These are phyloP conservation scores for Staphylotrichum longicolle DNA, from an alignment of 495 filamentous ascomycete genomes.

Conservation along the genomic window DNA sequence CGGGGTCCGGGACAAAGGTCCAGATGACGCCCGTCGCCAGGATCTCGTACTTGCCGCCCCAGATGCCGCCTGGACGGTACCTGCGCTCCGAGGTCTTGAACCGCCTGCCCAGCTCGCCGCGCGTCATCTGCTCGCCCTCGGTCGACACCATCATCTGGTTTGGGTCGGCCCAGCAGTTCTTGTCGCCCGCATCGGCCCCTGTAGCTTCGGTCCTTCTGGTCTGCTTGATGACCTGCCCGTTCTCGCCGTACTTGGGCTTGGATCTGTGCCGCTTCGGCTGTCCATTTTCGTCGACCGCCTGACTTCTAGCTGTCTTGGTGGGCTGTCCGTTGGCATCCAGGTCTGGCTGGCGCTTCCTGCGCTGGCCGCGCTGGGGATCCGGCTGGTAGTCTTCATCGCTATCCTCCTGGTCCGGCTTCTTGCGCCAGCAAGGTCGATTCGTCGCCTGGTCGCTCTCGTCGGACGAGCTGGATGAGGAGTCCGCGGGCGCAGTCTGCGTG, in stretches of 20 bases:
- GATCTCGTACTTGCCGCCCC: constrained; percentile 8
- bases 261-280: neutral
- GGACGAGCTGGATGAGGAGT: too few relatives aligned
- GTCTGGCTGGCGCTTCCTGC: neutral
- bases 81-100: neutral
- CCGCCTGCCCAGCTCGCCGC: neutral
- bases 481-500: too few relatives aligned
- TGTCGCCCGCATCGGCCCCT: neutral
- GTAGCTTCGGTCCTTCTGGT: neutral
- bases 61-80: constrained; percentile 1
- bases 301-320: too few relatives aligned
- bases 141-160: neutral
- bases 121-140: constrained; percentile 9
- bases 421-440: neutral
- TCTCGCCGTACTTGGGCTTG: neutral
- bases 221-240: neutral
- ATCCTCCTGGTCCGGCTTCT: neutral
- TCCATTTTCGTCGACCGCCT: neutral
- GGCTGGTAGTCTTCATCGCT: neutral
- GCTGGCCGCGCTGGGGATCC: neutral
- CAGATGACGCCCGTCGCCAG: constrained; percentile 11
- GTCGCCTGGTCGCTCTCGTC: too few relatives aligned
- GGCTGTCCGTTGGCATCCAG: neutral
- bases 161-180: neutral
- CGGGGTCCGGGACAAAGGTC: neutral